phyloP scores from a whole-genome alignment of 2,329 filamentous ascomycete species.

The Pezicula carpinea region DNA sequence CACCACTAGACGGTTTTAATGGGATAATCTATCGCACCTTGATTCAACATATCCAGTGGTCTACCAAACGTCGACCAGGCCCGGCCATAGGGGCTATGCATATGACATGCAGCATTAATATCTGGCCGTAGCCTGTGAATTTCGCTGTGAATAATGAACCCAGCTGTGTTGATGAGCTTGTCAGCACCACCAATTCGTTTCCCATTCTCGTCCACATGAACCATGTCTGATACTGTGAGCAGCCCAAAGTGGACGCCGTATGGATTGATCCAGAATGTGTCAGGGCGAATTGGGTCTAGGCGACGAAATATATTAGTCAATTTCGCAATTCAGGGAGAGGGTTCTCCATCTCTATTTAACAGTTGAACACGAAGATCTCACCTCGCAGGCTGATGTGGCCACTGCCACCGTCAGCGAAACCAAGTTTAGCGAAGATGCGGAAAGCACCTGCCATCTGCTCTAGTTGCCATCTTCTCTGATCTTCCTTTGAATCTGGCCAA shows the following conservation, averaged over 20 bases:
- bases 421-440: slow-evolving; percentile 36
- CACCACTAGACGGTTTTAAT: background rate
- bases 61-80: slow-evolving; percentile 12
- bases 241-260: slow-evolving; percentile 8
- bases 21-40: slow-evolving; percentile 3
- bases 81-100: slow-evolving; percentile 9
- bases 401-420: slow-evolving; percentile 33
- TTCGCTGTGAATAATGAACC: slow-evolving; percentile 13
- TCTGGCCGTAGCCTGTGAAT: slow-evolving; percentile 7
- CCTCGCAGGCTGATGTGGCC: slow-evolving; percentile 34
- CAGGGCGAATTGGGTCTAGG: slow-evolving; percentile 13
- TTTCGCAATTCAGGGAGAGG: too few species aligned
- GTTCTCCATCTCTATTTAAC: too few species aligned
- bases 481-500: too few species aligned
- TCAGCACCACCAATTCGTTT: slow-evolving; percentile 30
- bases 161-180: slow-evolving; percentile 31
- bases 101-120: slow-evolving; percentile 12
- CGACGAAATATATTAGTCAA: too few species aligned
- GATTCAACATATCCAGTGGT: slow-evolving; percentile 14
- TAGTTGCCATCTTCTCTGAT: slow-evolving; percentile 27
- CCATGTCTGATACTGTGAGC: slow-evolving; percentile 40
- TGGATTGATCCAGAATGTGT: slow-evolving; percentile 17
- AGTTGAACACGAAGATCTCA: background rate
- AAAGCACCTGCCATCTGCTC: slow-evolving; percentile 39
- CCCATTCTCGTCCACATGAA: slow-evolving; percentile 38